Evolutionary conservation across 371 early-diverging fungal species (phyloP), one percentile per base, ranked within the genome.

Genomic region (Mortierella sp.): DNA sequence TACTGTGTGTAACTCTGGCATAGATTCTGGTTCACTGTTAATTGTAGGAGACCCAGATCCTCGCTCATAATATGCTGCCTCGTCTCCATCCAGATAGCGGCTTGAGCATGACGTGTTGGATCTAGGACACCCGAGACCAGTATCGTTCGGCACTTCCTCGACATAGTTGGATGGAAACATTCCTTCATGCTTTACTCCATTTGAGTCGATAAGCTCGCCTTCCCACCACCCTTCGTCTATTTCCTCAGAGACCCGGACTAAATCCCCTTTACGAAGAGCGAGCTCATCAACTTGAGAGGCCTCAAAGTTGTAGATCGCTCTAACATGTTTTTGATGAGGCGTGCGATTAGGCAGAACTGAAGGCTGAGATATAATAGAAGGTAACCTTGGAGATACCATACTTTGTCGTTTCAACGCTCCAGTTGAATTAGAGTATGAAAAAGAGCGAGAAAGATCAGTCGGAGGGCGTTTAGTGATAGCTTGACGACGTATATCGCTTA

Each of bases 161-260:
- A 91, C 91, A 63, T 95, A 95, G 66, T 93, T 93, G n/a, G 89
- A 88, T n/a, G 96, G 96, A 79, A 96, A 95, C 75, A 96, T 89
- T 23, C 96, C 96, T 34, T 51, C 64, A 26, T 80, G 75, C 22
- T 71, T 75, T 6, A 70, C 66, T 19, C 88, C 85, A 37, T 72
- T 62, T 5, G 86, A 72, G 64, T 90, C 86, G 22, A 83, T 75
- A 8, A 91, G 72, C 70, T 91, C 91, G n/a, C 96, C 96, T 17
- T 89, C 72, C 96, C 96, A 95, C 95, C 96, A 95, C 2, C 96
- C 96, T 61, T 93, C 92, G 70, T 94, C 93, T 9, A 94, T 86
- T 61, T 91, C 91, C 61, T 93, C 89, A 6, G 89, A 74, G 2
- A 95, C 93, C 23, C 88, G 87, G 61, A 95, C 88, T 29, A 93